A percentile compares a stretch with the other conserved stretches of the same genome.
phyloP scores from a whole-genome alignment of 169 alveolate species.

The Eimeria brunetti region DNA sequence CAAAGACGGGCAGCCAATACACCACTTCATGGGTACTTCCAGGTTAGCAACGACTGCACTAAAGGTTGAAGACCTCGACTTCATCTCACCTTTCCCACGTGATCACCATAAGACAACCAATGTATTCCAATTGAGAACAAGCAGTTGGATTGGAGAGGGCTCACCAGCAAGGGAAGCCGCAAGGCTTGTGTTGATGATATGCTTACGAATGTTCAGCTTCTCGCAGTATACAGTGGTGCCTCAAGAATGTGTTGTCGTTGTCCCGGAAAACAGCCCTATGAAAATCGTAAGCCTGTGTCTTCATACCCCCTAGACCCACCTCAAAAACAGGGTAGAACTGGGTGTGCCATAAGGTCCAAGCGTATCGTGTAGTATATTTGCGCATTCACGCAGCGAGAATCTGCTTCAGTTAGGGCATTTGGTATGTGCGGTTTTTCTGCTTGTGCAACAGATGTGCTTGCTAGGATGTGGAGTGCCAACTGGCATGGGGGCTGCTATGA shows the following conservation, averaged over 20 bases:
- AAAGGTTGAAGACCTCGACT: not conserved
- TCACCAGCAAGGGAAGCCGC: not conserved
- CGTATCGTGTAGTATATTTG: not conserved
- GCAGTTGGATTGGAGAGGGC: not conserved
- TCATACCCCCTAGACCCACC: not conserved
- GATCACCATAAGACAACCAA: not conserved
- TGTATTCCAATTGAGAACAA: not conserved
- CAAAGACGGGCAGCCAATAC: conserved; percentile 84
- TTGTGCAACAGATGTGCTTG: conserved; percentile 85
- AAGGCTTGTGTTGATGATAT: not conserved
- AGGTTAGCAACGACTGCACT: conserved; percentile 13
- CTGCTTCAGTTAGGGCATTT: not conserved
- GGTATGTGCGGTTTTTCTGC: not conserved
- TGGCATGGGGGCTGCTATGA: conserved; percentile 90
- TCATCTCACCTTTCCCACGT: not conserved
- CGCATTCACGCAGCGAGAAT: not conserved
- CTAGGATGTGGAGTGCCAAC: conserved; percentile 92
- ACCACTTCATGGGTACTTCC: conserved; percentile 91
- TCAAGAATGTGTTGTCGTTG: conserved; percentile 91
- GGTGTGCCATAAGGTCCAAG: not conserved
- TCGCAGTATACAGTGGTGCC: conserved; percentile 93
- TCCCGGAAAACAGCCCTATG: conserved; percentile 87
- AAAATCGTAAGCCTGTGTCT: not conserved
- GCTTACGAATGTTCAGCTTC: conserved; percentile 79
- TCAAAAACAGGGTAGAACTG: not conserved